Evolutionary conservation across 306 rosid species (phyloP).

Genomic region (Dryas drummondii): DNA sequence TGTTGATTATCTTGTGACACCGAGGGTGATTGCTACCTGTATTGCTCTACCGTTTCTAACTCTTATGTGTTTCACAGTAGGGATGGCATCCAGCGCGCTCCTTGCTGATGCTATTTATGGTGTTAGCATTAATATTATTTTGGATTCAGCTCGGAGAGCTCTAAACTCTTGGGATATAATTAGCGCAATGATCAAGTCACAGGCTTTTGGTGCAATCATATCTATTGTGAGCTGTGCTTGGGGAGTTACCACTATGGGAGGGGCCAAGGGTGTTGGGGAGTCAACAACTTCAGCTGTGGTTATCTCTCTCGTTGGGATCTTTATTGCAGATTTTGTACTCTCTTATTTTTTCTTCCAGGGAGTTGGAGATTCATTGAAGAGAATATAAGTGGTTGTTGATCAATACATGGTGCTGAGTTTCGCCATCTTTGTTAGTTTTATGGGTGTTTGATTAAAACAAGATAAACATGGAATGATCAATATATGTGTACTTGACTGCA

Average conservation of each 20-base stretch:
- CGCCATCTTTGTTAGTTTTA: slow-evolving; percentile 1
- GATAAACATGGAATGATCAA: slow-evolving; percentile 6
- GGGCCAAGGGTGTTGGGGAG: slow-evolving; percentile 97
- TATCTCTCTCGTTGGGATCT: slow-evolving; percentile 91
- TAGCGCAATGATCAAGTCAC: slow-evolving; percentile 92
- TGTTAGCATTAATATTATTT: slow-evolving; percentile 78
- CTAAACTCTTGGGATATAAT: slow-evolving; percentile 85
- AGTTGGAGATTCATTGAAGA: slow-evolving; percentile 84
- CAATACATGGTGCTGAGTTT: slow-evolving; percentile 16
- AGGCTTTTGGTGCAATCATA: slow-evolving; percentile 86
- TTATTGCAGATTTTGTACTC: slow-evolving; percentile 84
- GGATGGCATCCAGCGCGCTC: slow-evolving; percentile 89
- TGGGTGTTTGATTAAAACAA: neutral
- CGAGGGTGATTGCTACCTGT: slow-evolving; percentile 80
- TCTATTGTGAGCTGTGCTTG: slow-evolving; percentile 92
- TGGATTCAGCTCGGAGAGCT: slow-evolving; percentile 87
- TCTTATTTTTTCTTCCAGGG: slow-evolving; percentile 90
- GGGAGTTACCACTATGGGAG: slow-evolving; percentile 93
- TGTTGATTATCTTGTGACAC: slow-evolving; percentile 89
- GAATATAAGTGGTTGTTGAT: slow-evolving; percentile 42
- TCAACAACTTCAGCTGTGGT: slow-evolving; percentile 97
- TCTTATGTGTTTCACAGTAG: slow-evolving; percentile 76
- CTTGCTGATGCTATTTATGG: slow-evolving; percentile 86
- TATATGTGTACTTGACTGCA: neutral
- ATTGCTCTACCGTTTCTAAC: slow-evolving; percentile 85